Evolutionary conservation across 345 rosid species (phyloP).

Genomic region (Microthlaspi erraticum): DNA sequence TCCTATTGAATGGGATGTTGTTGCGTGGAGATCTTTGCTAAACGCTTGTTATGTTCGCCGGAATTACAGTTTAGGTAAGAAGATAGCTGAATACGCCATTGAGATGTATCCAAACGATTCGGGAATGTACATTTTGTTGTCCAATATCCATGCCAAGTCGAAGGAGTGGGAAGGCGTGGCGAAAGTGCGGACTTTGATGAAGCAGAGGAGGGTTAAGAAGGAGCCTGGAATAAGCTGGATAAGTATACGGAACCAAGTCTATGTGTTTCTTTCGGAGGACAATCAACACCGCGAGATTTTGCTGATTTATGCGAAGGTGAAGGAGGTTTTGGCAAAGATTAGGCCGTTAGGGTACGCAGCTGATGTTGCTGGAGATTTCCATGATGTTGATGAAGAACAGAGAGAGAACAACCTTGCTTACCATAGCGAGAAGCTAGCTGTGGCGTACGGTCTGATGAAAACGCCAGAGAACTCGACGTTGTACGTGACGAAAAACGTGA

Average conservation of each 20-base stretch:
- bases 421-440: constrained; percentile 90
- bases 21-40: constrained; percentile 80
- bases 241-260: constrained; percentile 56
- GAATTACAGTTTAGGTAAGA: constrained; percentile 62
- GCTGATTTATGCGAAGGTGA: constrained; percentile 62
- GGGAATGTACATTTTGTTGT: constrained; percentile 54
- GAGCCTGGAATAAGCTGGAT: constrained; percentile 96
- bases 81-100: constrained; percentile 55
- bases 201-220: constrained; percentile 64
- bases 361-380: constrained; percentile 59
- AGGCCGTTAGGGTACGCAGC: constrained; percentile 74
- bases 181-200: constrained; percentile 68
- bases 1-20: constrained; percentile 72
- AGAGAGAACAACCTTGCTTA: constrained; percentile 69
- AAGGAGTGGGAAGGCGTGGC: constrained; percentile 78
- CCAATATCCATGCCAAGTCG: constrained; percentile 65
- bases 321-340: constrained; percentile 63
- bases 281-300: constrained; percentile 63
- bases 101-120: constrained; percentile 59
- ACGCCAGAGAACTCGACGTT: constrained; percentile 64
- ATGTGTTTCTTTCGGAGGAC: constrained; percentile 72
- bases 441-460: constrained; percentile 78
- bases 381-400: constrained; percentile 87
- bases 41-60: constrained; percentile 70
- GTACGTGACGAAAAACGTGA: constrained; percentile 66